Evolutionary conservation across 768 basidiomycete species (phyloP), one percentile per base, ranked within the genome.

Genomic region (Tricholoma flavovirens): DNA sequence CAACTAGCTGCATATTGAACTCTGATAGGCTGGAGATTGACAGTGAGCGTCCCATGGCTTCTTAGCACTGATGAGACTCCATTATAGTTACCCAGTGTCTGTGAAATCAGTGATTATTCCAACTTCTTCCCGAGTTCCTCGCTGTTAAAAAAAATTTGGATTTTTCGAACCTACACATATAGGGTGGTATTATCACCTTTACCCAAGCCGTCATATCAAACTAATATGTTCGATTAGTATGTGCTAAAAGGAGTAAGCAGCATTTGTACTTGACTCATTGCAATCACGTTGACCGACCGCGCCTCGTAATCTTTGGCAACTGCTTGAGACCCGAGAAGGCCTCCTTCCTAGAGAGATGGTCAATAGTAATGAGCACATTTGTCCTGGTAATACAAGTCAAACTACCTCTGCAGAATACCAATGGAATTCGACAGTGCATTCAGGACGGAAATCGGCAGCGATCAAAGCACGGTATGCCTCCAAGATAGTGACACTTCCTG

Each of bases 141-240:
- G 71, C 79, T 87, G 57, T 32, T 56, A 32, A 53, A 51, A 45
- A 32, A 53, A 51, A 45, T 54, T 53, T 3, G 62, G 55, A 49
- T 67, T 51, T 61, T 61, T 32, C 49, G 35, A 49, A 50, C 19
- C 51, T 11, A 26, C 32, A 53, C 55, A 48, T 29, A 53, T 48
- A 59, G n/a, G 19, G 51, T 60, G 38, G 73, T 65, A 65, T 77
- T 77, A n/a, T n/a, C n/a, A 76, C 82, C 80, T 93, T 93, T 58
- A 96, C 90, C 93, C 93, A 97, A 54, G 91, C 91, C 19, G 91
- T 93, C 91, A 93, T 93, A 68, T 93, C 90, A 65, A 88, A 90
- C 88, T 90, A 62, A 50, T 53, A 36, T 56, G 36, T 40, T n/a
- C 49, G 33, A 53, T 63, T 57, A 67, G 55, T 29, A 60, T 56